Evolutionary conservation across 495 filamentous ascomycete species (phyloP), one percentile per base, ranked within the genome.

Genomic region (Xylaria intraflava): DNA sequence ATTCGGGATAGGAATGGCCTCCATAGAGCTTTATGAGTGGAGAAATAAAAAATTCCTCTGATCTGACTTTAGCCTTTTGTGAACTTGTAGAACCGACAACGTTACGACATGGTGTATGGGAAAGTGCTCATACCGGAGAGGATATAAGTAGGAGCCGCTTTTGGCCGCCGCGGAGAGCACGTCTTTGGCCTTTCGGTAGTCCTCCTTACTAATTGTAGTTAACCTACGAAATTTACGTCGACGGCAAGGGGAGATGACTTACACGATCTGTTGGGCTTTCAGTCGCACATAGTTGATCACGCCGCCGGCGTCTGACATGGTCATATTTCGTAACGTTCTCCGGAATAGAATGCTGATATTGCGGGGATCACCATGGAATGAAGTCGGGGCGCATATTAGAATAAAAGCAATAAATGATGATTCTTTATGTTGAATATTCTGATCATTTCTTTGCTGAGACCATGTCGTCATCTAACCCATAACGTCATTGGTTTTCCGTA

Each of bases 111-210:
- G 14, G 43, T 41, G 29, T 40, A 35, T 14, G 3, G 3, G 11
- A 11, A 17, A 23, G 3, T 5, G 26, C 31, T 30, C 7, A 45
- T 71, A 87, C 89, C 73, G 89, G 62, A 95, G 72, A 39, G 90
- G 90, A 71, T 95, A 95, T 45, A 91, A 60, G 64, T 91, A 95
- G n/a, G 88, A 81, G 17, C 82, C 78, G 46, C 88, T 92, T 55
- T 69, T 79, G 29, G 80, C 80, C 20, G 89, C 84, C 56, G 85
- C 82, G 14, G 75, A 65, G 16, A 86, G 68, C 10, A 85, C 67
- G 16, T 61, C 56, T 46, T 69, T 77, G 54, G 79, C 76, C 46
- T 76, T 76, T 52, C 75, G 69, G 51, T 77, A 75, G 52, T 86
- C 84, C 54, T 85, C 80, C 45, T 71, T 71, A 6, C 78, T 80